Conservation (phyloP, 176 grass and related monocot genomes). For the Oryza coarctata region DNA sequence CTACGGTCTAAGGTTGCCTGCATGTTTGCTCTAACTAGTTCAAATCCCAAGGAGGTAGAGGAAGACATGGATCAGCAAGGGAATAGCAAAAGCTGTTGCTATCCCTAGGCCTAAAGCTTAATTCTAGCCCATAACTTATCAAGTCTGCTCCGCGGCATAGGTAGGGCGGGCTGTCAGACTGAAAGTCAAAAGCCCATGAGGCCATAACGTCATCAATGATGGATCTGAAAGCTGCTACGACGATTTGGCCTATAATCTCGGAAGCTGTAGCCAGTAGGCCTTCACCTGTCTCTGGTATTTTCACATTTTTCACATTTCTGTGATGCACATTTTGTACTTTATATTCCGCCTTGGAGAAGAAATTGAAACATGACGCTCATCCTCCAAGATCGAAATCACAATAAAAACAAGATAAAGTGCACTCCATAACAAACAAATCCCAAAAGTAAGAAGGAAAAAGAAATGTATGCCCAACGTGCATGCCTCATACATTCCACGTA, state of each 20-base stretch:
- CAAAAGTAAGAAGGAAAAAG: background rate
- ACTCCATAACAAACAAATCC: constrained; percentile 6
- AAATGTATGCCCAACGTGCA: constrained; percentile 38
- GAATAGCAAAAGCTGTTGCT: no score
- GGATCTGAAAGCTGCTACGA: background rate
- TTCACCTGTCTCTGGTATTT: background rate
- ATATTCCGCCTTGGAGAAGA: background rate
- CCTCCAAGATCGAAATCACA: background rate
- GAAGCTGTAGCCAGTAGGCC: background rate
- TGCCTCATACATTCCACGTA: constrained; percentile 23
- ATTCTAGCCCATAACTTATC: background rate
- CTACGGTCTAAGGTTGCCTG: no score
- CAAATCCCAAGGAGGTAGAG: background rate
- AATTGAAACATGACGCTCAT: background rate
- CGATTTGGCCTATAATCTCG: background rate
- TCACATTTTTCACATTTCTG: background rate
- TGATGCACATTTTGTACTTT: background rate
- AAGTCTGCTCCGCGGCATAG: background rate
- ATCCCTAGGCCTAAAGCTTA: background rate
- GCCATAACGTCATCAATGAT: no score
- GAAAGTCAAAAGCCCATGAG: no score
- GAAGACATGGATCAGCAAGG: no score
- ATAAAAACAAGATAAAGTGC: background rate
- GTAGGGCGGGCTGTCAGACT: background rate
- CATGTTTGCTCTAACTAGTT: background rate